Conservation (phyloP, 768 basidiomycete genomes). For the Boletus reticulatus region DNA sequence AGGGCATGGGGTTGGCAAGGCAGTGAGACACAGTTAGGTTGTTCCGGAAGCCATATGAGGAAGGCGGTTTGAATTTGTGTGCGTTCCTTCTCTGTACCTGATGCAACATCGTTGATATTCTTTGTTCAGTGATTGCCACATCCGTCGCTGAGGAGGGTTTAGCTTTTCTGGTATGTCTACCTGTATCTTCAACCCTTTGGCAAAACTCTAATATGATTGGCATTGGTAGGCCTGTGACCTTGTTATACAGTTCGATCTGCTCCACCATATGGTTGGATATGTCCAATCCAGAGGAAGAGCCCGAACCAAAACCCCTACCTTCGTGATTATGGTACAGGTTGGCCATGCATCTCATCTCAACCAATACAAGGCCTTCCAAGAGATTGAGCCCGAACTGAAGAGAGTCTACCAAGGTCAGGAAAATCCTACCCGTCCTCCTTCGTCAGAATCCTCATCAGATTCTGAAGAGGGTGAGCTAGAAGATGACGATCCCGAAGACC, state of each 20-base stretch:
- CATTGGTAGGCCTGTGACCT: slow-evolving; percentile 74
- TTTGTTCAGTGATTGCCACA: slow-evolving; percentile 65
- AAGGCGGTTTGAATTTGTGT: slow-evolving; percentile 67
- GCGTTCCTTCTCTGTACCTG: slow-evolving; percentile 27
- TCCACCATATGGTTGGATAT: slow-evolving; percentile 83
- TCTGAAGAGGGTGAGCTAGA: slow-evolving; percentile 38
- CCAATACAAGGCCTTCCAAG: slow-evolving; percentile 56
- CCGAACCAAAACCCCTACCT: slow-evolving; percentile 70
- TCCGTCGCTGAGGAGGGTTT: slow-evolving; percentile 91
- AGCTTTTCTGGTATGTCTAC: slow-evolving; percentile 69
- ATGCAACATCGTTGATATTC: background rate
- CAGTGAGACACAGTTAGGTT: slow-evolving; percentile 59
- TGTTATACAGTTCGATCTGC: slow-evolving; percentile 80
- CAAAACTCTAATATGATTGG: background rate
- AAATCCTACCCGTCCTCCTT: slow-evolving; percentile 29
- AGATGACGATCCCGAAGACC: slow-evolving; percentile 51
- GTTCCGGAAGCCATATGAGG: slow-evolving; percentile 68
- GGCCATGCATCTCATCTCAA: slow-evolving; percentile 52
- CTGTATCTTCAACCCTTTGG: background rate
- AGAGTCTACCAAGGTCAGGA: slow-evolving; percentile 56
- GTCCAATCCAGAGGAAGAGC: slow-evolving; percentile 89
- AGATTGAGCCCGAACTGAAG: slow-evolving; percentile 64
- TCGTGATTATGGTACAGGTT: slow-evolving; percentile 76
- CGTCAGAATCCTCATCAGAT: slow-evolving; percentile 26
- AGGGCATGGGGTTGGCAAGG: slow-evolving; percentile 49